Base-by-base conservation (phyloP, 129 eudicot species). In the Artemisia annua region DNA sequence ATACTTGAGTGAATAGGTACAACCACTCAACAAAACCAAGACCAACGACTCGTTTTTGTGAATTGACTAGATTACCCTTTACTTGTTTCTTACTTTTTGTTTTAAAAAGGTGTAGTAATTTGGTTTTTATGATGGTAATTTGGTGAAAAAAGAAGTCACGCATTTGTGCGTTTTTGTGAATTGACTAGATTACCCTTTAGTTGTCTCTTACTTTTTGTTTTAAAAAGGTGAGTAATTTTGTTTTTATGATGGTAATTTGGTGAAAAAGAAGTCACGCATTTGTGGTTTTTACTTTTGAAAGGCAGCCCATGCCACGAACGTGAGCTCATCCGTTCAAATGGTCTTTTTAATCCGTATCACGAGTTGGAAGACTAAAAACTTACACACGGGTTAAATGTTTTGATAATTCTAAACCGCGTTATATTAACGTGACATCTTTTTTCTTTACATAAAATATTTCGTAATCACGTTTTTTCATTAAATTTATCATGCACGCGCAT, bases 231-330 rank as follows among this genome's bases (percentile, higher is more conserved):
- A 66, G 73, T 58, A 66, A 8, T 10, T 46, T 51, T 60, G 46
- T 32, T 19, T 1, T 75, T 0, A 20, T 9, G 53, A 62, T 82
- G 82, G 63, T 72, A 82, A 0, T 67, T 53, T 32, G 24, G 85
- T 26, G 20, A 76, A 49, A 0, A 43, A 53, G 1, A 35, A 57
- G 72, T 71, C 75, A 66, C 28, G 71, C 67, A 43, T 20, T 48
- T 53, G 32, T 61, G 67, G 79, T 11, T 72, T 39, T 53, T 66
- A 48, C 65, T 64, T 71, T 81, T 32, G 64, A 63, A 69, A 69
- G 71, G 75, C 76, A 59, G 63, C 70, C 82, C 88, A 84, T 77
- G 77, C 84, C 71, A 80, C 75, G 57, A 84, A 84, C 80, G 83
- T 84, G 86, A 85, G 53, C 61, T 75, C 76, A 46, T 71, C 73